Base-by-base conservation (phyloP, 1,284 basidiomycete species). In the Cystobasidium pallidum region DNA sequence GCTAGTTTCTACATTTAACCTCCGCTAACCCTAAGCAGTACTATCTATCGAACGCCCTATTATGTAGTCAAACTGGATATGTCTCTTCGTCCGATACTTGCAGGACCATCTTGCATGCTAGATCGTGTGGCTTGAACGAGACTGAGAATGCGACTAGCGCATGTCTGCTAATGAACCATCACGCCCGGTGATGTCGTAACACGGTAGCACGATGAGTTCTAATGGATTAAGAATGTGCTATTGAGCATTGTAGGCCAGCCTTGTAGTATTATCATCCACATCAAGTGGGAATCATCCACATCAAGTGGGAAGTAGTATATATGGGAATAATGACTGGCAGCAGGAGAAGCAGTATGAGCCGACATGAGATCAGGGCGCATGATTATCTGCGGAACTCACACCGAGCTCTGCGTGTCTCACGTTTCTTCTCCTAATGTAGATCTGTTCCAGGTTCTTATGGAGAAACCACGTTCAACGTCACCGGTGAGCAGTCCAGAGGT, bases 381-480 rank as follows among this genome's bases (percentile, higher is more conserved):
- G n/a, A n/a, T n/a, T n/a, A n/a, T n/a, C n/a, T n/a, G n/a, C n/a
- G n/a, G n/a, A n/a, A n/a, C n/a, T n/a, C n/a, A n/a, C n/a, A n/a
- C n/a, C n/a, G n/a, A n/a, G n/a, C n/a, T n/a, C n/a, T n/a, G n/a
- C n/a, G n/a, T n/a, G n/a, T n/a, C n/a, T n/a, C n/a, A n/a, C n/a
- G n/a, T n/a, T n/a, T n/a, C 2, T n/a, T 21, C 1, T 21, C 17
- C 2, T 4, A 24, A 21, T 15, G 32, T 11, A 24, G 17, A n/a
- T 51, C 26, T 28, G 32, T 15, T 28, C 2, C 8, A 15, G 26
- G 17, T 32, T 6, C 34, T 43, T n/a, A 39, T 10, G 32, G 30
- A 36, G 55, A 57, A 19, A 45, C 39, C 13, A 61, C 58, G 39
- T 61, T 61, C 58, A 61, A 45, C 39, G 58, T 61, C 39, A 61